Evolutionary conservation across 140 eudicot genomes (phyloP).

Genomic region (Bidens hawaiensis): DNA sequence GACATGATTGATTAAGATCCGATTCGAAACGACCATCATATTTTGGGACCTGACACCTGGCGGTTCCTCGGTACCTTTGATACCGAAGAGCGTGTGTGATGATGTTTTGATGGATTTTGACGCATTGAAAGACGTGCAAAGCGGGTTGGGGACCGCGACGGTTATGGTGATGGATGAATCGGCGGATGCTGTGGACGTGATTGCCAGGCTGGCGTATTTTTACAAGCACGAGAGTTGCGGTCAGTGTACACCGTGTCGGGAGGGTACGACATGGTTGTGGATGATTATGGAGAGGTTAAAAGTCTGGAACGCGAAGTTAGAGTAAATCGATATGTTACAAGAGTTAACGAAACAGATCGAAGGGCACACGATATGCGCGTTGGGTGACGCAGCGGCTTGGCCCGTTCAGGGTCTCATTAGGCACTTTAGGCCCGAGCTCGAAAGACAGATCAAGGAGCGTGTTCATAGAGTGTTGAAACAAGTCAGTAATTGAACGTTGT

Average conservation of each 20-base stretch:
- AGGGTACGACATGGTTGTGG: conserved; percentile 91
- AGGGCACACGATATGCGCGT: conserved; percentile 86
- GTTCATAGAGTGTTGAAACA: conserved; percentile 52
- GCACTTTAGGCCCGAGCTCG: too few relatives aligned
- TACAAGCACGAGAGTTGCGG: conserved; percentile 93
- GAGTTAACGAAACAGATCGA: conserved; percentile 94
- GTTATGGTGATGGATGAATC: conserved; percentile 85
- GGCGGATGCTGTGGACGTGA: conserved; percentile 76
- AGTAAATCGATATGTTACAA: conserved; percentile 87
- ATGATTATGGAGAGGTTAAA: conserved; percentile 82
- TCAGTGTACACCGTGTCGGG: conserved; percentile 88
- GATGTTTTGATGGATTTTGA: conserved; percentile 85
- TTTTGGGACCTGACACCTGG: conserved; percentile 94
- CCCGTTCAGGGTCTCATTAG: too few relatives aligned
- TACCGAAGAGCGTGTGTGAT: conserved; percentile 59
- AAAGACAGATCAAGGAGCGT: conserved; percentile 61
- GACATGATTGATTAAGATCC: too few relatives aligned
- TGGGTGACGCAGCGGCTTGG: too few relatives aligned
- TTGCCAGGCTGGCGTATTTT: conserved; percentile 72
- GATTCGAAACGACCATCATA: too few relatives aligned
- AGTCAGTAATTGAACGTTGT: not conserved
- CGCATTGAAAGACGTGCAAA: conserved; percentile 61
- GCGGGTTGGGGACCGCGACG: conserved; percentile 82
- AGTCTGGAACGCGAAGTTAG: conserved; percentile 74
- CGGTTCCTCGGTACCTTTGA: conserved; percentile 77